Conservation (phyloP, 192 early-diverging fungal species). For the Coemansia sp. region DNA sequence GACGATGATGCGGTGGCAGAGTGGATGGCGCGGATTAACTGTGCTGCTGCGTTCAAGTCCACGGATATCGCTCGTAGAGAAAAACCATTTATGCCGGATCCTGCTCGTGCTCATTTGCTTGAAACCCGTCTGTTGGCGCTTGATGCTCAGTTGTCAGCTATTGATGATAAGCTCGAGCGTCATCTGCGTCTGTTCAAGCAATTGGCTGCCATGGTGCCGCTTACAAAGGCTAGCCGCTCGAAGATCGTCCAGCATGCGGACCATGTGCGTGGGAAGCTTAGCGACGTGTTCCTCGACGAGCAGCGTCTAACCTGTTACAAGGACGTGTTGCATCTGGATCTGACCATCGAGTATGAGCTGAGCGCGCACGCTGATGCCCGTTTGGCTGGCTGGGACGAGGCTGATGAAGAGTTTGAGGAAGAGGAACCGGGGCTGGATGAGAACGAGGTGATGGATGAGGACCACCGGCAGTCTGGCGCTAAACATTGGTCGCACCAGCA, state of each 20-base stretch:
- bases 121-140: conserved; percentile 53
- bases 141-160: conserved; percentile 54
- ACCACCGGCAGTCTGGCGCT: not conserved
- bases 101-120: conserved; percentile 37
- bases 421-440: not conserved
- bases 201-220: conserved; percentile 68
- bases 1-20: conserved; percentile 71
- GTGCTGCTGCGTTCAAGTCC: conserved; percentile 74
- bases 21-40: conserved; percentile 82
- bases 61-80: conserved; percentile 42
- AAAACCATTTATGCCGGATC: conserved; percentile 7
- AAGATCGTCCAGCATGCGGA: conserved; percentile 57
- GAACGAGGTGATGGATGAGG: not conserved
- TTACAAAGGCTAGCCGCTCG: conserved; percentile 65
- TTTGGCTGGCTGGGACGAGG: not conserved
- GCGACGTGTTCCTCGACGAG: conserved; percentile 60
- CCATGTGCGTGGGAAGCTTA: conserved; percentile 52
- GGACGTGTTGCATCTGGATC: conserved; percentile 65
- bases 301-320: conserved; percentile 71
- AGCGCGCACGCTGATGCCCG: not conserved
- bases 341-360: conserved; percentile 56
- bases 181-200: conserved; percentile 65
- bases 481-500: not conserved
- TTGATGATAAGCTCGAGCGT: conserved; percentile 55
- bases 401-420: not conserved